phyloP scores from a whole-genome alignment of 2,329 filamentous ascomycete genomes.

The Xylaria sp. region DNA sequence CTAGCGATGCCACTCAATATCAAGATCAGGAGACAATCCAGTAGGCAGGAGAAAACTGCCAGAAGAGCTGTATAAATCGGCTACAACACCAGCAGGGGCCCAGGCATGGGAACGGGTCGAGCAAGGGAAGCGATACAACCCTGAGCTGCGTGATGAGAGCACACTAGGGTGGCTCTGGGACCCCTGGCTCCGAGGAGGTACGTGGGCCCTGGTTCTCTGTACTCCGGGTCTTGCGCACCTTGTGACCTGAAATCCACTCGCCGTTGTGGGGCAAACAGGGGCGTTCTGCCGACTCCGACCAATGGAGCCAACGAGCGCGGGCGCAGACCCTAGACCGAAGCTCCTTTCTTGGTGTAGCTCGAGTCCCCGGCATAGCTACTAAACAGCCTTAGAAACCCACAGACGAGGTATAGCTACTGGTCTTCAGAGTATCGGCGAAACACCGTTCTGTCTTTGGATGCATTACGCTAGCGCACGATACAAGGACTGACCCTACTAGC shows the following conservation, averaged over 20 bases:
- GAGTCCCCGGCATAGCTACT: conserved; percentile 30
- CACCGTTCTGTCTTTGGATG: conserved; percentile 22
- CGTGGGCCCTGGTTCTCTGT: conserved; percentile 25
- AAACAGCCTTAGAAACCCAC: conserved; percentile 15
- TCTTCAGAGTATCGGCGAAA: conserved; percentile 9
- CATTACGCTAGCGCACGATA: conserved; percentile 8
- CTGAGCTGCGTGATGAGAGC: conserved; percentile 19
- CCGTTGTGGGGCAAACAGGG: conserved; percentile 29
- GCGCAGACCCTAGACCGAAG: conserved; percentile 31
- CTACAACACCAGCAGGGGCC: conserved; percentile 5
- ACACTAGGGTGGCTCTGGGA: conserved; percentile 4
- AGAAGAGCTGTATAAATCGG: conserved; percentile 20
- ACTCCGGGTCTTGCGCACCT: conserved; percentile 35
- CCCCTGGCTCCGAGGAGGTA: conserved; percentile 26
- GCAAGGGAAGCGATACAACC: conserved; percentile 28
- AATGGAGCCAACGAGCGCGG: conserved; percentile 17
- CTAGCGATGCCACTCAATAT: conserved; percentile 24
- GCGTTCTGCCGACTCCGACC: conserved; percentile 13
- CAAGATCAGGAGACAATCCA: conserved; percentile 19
- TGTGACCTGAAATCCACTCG: conserved; percentile 41
- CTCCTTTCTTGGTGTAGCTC: conserved; percentile 34
- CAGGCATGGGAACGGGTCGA: conserved; percentile 13
- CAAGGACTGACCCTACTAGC: neutral
- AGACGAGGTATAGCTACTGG: conserved; percentile 27
- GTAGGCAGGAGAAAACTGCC: conserved; percentile 3